Evolutionary conservation across 495 filamentous ascomycete species (phyloP).

Genomic region (Penicillium egyptiacum): DNA sequence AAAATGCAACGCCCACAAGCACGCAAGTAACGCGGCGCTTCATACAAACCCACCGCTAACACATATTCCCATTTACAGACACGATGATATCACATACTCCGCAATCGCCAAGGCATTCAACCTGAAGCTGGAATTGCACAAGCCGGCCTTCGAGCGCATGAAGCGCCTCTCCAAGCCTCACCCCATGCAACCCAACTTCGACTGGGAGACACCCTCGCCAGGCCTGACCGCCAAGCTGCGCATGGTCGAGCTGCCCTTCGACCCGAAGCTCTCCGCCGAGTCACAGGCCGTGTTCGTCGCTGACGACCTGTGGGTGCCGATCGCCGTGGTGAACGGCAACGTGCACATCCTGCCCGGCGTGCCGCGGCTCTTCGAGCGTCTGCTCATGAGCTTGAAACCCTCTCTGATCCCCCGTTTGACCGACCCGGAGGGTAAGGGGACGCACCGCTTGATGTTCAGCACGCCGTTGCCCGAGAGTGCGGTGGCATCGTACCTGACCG

Average conservation of each 20-base stretch:
- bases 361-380: conserved; percentile 73
- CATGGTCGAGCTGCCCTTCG: conserved; percentile 85
- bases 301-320: conserved; percentile 88
- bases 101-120: conserved; percentile 89
- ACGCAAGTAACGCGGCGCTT: neutral
- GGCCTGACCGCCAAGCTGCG: conserved; percentile 75
- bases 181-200: conserved; percentile 70
- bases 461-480: conserved; percentile 85
- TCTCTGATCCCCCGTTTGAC: conserved; percentile 63
- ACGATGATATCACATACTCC: conserved; percentile 96
- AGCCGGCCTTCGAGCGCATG: conserved; percentile 77
- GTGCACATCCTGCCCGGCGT: conserved; percentile 92
- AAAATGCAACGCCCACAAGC: neutral
- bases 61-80: conserved; percentile 46
- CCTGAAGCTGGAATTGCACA: conserved; percentile 72
- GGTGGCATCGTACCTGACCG: conserved; percentile 78
- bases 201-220: conserved; percentile 80
- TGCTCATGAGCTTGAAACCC: conserved; percentile 76
- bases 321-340: conserved; percentile 85
- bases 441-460: conserved; percentile 72
- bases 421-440: conserved; percentile 78
- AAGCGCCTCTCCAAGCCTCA: conserved; percentile 72
- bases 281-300: conserved; percentile 72
- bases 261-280: conserved; percentile 57
- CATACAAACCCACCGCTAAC: neutral